Conservation (phyloP, 2,329 filamentous ascomycete genomes). For the Epichloe scottii region DNA sequence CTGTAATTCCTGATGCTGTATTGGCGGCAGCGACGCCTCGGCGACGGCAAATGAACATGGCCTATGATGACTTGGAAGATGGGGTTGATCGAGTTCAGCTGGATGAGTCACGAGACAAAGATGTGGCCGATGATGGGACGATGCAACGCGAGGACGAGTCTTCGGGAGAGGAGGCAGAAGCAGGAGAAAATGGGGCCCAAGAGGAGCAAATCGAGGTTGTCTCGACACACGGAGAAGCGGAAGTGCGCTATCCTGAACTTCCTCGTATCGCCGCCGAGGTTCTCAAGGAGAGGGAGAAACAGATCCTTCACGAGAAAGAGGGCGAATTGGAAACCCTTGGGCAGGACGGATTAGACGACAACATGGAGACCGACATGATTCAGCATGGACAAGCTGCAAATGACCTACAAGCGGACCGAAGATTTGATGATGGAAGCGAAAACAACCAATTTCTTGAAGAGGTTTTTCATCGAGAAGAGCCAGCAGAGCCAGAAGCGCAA, state of each 20-base stretch:
- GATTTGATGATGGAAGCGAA: neutral
- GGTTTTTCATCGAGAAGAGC: neutral
- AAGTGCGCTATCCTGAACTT: neutral
- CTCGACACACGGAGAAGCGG: neutral
- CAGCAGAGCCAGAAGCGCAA: neutral
- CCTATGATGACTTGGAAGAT: constrained; percentile 7
- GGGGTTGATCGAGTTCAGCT: neutral
- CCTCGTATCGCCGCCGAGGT: neutral
- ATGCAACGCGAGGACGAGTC: neutral
- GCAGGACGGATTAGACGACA: neutral
- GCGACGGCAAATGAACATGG: constrained; percentile 9
- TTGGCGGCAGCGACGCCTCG: constrained; percentile 36
- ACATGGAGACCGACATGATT: no score
- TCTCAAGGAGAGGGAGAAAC: neutral
- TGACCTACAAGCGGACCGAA: neutral
- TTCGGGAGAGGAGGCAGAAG: neutral
- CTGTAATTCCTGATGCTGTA: constrained; percentile 39
- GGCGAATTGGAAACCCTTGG: neutral
- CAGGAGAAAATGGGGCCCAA: neutral
- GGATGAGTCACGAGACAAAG: neutral
- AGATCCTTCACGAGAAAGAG: neutral
- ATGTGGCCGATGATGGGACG: neutral
- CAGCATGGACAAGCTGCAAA: neutral
- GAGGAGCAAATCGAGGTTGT: neutral
- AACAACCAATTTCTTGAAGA: neutral